Conservation (phyloP, 495 filamentous ascomycete species). For the Penicillium chermesinum region DNA sequence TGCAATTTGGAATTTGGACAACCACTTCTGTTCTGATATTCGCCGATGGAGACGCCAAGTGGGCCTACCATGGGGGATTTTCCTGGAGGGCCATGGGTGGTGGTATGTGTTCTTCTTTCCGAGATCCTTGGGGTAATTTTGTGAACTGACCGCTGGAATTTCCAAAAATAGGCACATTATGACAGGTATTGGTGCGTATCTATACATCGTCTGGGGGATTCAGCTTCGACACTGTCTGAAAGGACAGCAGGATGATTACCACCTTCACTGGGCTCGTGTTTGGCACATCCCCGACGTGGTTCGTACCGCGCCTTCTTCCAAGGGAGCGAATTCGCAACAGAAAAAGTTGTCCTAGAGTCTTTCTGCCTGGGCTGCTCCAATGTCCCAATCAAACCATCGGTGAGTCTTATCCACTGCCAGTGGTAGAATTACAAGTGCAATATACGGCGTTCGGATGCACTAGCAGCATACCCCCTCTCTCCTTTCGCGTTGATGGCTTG, state of each 20-base stretch:
- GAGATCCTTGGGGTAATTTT: background rate
- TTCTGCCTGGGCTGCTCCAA: background rate
- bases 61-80: constrained; percentile 81
- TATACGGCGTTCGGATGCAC: background rate
- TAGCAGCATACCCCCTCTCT: background rate
- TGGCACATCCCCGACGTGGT: constrained; percentile 64
- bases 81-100: constrained; percentile 95
- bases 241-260: constrained; percentile 67
- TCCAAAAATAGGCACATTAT: constrained; percentile 53
- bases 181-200: constrained; percentile 68
- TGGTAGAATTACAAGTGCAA: background rate
- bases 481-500: background rate
- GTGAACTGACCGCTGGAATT: constrained; percentile 7
- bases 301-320: constrained; percentile 20
- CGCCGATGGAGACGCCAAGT: constrained; percentile 64
- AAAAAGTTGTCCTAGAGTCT: constrained; percentile 40
- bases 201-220: constrained; percentile 81
- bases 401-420: background rate
- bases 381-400: background rate
- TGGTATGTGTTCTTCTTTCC: constrained; percentile 58
- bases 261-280: constrained; percentile 65
- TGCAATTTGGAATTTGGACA: constrained; percentile 83
- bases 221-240: constrained; percentile 82
- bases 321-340: constrained; percentile 26
- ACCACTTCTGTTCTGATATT: constrained; percentile 68